A percentile compares a stretch with the other conserved stretches of the same genome.
Conservation (phyloP, 2,329 filamentous ascomycete species). For the Trichoderma breve region DNA sequence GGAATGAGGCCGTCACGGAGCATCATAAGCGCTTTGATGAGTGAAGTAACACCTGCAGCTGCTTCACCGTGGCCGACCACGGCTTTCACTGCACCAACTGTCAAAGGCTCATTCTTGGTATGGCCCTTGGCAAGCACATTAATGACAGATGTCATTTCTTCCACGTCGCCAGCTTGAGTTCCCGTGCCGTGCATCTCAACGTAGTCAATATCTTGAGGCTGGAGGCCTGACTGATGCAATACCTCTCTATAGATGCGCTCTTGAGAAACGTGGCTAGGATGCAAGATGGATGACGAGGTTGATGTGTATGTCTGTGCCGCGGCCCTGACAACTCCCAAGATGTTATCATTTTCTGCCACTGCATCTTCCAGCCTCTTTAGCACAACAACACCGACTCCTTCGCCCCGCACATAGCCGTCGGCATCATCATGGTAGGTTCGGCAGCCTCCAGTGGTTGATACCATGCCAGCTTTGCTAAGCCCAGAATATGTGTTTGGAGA, state of each 20-base stretch:
- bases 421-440: neutral
- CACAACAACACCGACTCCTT: neutral
- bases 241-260: conserved; percentile 60
- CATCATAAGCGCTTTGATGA: neutral
- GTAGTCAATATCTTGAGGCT: conserved; percentile 73
- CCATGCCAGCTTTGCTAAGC: neutral
- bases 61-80: neutral
- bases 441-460: neutral
- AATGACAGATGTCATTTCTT: conserved; percentile 73
- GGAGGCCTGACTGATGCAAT: conserved; percentile 53
- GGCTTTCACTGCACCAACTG: neutral
- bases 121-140: neutral
- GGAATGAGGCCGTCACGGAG: neutral
- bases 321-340: neutral
- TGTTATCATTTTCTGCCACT: neutral
- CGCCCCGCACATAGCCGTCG: neutral
- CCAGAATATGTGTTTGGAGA: neutral
- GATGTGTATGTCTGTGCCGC: neutral
- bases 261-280: conserved; percentile 48
- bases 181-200: conserved; percentile 89
- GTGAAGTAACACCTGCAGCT: neutral
- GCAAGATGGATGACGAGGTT: neutral
- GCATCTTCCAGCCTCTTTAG: neutral
- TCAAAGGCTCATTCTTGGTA: neutral
- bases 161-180: conserved; percentile 78